phyloP scores from a whole-genome alignment of 129 eudicot species.

The Arctium minus region DNA sequence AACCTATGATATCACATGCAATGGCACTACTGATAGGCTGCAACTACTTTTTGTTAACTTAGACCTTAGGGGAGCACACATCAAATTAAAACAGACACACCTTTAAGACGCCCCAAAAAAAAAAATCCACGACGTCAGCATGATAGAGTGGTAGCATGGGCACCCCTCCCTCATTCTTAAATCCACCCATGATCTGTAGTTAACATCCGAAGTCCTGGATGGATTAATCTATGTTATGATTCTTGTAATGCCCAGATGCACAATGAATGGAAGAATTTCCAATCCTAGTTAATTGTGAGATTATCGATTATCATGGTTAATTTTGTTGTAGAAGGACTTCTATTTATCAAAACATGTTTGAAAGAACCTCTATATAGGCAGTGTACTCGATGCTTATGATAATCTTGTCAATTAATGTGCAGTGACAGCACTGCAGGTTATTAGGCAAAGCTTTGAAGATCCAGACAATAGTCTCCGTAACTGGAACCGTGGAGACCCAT shows the following conservation, averaged over 20 bases:
- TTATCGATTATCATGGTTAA: not conserved
- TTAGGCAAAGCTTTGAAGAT: conserved; percentile 55
- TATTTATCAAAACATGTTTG: not conserved
- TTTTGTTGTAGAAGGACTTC: not conserved
- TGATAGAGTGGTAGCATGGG: too few species aligned
- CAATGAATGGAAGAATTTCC: not conserved
- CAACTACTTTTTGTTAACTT: not conserved
- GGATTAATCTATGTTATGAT: not conserved
- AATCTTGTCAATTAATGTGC: conserved; percentile 26
- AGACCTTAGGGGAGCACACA: not conserved
- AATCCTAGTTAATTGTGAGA: not conserved
- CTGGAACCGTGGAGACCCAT: conserved; percentile 83
- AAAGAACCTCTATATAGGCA: not conserved
- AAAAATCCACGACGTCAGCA: too few species aligned
- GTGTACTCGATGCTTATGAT: conserved; percentile 6
- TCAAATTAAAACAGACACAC: not conserved
- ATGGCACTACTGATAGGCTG: not conserved
- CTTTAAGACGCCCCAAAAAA: not conserved
- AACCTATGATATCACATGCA: not conserved
- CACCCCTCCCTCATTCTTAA: too few species aligned
- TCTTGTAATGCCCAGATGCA: not conserved
- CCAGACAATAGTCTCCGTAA: conserved; percentile 42
- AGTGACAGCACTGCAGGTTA: conserved; percentile 69
- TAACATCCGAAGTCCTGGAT: not conserved
- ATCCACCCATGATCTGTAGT: not conserved